Conservation (phyloP, 1,139 yeast genomes). For the Yamadazyma kanchanaburiensis region DNA sequence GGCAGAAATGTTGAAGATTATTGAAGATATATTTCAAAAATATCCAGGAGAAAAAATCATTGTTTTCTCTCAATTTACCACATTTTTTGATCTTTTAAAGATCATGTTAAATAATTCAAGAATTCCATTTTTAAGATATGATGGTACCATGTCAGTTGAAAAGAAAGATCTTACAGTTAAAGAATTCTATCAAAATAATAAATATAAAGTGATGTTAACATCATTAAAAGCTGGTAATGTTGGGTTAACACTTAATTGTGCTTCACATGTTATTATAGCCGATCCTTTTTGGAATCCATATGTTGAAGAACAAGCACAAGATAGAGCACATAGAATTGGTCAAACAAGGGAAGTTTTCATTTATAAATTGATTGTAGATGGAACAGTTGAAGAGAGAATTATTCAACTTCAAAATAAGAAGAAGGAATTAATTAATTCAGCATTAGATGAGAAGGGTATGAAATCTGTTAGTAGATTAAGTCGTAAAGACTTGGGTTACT, state of each 20-base stretch:
- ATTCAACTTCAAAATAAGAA: conserved; percentile 71
- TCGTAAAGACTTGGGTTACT: conserved; percentile 67
- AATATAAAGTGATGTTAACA: conserved; percentile 54
- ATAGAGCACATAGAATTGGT: conserved; percentile 91
- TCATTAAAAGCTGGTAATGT: conserved; percentile 91
- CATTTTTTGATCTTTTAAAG: conserved; percentile 68
- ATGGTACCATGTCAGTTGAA: conserved; percentile 74
- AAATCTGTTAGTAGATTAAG: conserved; percentile 64
- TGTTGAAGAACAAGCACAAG: conserved; percentile 96
- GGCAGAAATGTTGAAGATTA: conserved; percentile 42
- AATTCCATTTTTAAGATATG: conserved; percentile 61
- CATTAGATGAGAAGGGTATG: conserved; percentile 70
- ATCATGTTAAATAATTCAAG: conserved; percentile 48
- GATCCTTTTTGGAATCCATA: conserved; percentile 98
- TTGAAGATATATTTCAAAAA: conserved; percentile 38
- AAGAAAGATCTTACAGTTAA: conserved; percentile 61
- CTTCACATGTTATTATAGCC: conserved; percentile 82
- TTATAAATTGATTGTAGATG: conserved; percentile 61
- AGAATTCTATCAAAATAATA: conserved; percentile 53
- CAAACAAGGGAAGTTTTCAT: conserved; percentile 75
- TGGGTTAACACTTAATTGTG: conserved; percentile 89
- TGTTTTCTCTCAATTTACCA: conserved; percentile 82
- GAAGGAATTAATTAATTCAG: conserved; percentile 72
- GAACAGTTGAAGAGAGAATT: conserved; percentile 85
- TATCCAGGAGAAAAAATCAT: conserved; percentile 62